phyloP scores from a whole-genome alignment of 2,329 filamentous ascomycete genomes.

The Fusarium buharicum region DNA sequence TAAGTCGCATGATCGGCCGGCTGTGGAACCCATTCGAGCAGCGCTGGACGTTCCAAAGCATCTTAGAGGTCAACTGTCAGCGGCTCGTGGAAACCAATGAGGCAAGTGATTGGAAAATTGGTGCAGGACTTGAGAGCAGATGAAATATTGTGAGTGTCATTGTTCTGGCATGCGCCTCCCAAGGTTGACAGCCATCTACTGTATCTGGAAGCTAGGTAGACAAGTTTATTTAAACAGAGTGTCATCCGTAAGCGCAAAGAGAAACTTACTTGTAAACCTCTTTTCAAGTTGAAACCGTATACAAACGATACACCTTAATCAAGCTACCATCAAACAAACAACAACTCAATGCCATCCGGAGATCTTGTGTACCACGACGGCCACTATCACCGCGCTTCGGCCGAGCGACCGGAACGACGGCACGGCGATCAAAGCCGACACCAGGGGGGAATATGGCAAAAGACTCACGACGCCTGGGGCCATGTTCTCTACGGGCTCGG shows the following conservation, averaged over 20 bases:
- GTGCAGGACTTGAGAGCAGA: conserved; percentile 7
- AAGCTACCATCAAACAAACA: background rate
- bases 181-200: conserved; percentile 17
- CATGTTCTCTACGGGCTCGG: conserved; percentile 53
- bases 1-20: conserved; percentile 38
- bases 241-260: background rate
- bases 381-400: conserved; percentile 43
- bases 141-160: conserved; percentile 29
- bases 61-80: conserved; percentile 19
- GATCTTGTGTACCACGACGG: conserved; percentile 49
- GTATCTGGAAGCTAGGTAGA: background rate
- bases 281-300: background rate
- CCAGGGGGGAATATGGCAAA: conserved; percentile 44
- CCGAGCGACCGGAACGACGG: conserved; percentile 25
- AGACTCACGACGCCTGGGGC: conserved; percentile 54
- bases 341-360: conserved; percentile 29
- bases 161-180: conserved; percentile 7
- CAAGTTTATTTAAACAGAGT: conserved; percentile 23
- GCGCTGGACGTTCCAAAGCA: conserved; percentile 5
- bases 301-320: background rate
- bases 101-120: conserved; percentile 18
- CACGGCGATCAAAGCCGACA: conserved; percentile 17
- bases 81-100: conserved; percentile 9
- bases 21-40: conserved; percentile 24
- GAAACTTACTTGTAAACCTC: background rate